Conservation (phyloP, 179 eudicot species). For the Corrigiola litoralis region DNA sequence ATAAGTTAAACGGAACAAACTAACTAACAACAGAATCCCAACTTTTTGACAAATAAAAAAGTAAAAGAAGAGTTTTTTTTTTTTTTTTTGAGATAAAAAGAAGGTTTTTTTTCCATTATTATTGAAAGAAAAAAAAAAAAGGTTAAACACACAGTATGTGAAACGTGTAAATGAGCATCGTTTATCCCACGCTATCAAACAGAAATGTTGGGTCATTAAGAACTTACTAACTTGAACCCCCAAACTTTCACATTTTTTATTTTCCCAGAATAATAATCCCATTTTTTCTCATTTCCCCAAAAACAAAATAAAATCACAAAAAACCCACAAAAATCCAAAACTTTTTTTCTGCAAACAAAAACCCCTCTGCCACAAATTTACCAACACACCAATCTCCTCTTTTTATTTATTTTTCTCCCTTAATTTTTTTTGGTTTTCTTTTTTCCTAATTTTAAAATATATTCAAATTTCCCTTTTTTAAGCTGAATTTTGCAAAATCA, state of each 20-base stretch:
- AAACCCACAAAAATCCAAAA: conserved; percentile 1
- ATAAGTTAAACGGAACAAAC: too few species aligned
- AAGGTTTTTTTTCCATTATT: too few species aligned
- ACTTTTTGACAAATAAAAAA: too few species aligned
- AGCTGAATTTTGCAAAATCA: conserved; percentile 13
- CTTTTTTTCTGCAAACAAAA: neutral
- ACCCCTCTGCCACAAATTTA: conserved; percentile 18
- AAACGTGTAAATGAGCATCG: conserved; percentile 23
- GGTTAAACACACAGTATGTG: neutral
- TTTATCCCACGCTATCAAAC: conserved; percentile 8
- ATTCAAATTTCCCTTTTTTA: too few species aligned
- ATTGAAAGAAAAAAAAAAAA: neutral
- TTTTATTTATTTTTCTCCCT: neutral
- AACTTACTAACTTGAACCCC: neutral
- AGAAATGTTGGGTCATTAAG: too few species aligned
- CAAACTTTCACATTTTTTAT: neutral
- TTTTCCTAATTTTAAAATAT: neutral
- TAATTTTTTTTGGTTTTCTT: neutral
- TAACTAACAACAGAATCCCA: too few species aligned
- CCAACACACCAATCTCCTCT: conserved; percentile 4
- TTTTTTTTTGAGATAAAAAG: too few species aligned
- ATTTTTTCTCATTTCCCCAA: neutral
- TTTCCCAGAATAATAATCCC: neutral
- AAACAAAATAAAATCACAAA: neutral
- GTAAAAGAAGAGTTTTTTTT: too few species aligned